Conservation (phyloP, 306 rosid species). For the Purshia tridentata region DNA sequence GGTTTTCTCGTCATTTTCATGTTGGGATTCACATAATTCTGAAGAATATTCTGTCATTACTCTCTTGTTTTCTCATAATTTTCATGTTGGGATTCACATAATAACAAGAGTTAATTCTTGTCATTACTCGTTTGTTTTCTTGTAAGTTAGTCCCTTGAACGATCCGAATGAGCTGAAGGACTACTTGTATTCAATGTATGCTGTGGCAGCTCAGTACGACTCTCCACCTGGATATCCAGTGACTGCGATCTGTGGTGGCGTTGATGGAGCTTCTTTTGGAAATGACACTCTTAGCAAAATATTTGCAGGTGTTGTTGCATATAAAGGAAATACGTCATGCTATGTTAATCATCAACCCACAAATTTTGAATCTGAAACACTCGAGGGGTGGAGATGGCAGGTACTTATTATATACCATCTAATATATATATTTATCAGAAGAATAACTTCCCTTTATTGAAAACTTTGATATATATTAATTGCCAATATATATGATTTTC, state of each 20-base stretch:
- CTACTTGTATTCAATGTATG: conserved; percentile 24
- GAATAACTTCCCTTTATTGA: too few relatives aligned
- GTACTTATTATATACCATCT: conserved; percentile 10
- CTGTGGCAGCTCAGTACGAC: conserved; percentile 44
- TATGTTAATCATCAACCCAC: conserved; percentile 15
- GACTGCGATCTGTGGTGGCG: conserved; percentile 38
- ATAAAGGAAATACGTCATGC: conserved; percentile 36
- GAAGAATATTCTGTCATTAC: neutral
- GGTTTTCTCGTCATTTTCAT: neutral
- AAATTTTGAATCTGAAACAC: conserved; percentile 17
- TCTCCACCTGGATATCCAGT: conserved; percentile 45
- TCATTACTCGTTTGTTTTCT: too few relatives aligned
- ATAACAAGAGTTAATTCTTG: too few relatives aligned
- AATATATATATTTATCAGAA: too few relatives aligned
- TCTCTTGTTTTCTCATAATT: neutral
- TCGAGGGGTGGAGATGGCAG: conserved; percentile 62
- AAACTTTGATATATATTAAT: too few relatives aligned
- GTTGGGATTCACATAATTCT: neutral
- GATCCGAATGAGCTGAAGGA: conserved; percentile 19
- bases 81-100: too few relatives aligned
- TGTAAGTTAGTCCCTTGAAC: conserved; percentile 32
- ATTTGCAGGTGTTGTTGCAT: conserved; percentile 51
- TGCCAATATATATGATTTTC: too few relatives aligned
- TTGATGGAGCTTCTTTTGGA: conserved; percentile 39
- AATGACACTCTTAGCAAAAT: conserved; percentile 36